Conservation (phyloP, 2,329 filamentous ascomycete genomes). For the Neonectria ditissima region DNA sequence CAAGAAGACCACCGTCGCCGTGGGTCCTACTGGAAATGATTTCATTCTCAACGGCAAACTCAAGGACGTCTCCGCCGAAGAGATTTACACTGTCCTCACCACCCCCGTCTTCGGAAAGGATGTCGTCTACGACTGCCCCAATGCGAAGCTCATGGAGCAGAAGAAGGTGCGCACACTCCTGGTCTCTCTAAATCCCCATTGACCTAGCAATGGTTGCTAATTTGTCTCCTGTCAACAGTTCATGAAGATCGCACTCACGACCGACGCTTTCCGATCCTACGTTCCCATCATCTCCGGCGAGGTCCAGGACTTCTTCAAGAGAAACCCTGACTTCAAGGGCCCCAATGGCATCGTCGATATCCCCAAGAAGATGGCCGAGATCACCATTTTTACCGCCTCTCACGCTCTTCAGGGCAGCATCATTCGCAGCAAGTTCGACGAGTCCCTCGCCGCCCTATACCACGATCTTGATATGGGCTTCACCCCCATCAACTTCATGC, state of each 20-base stretch:
- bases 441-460: slow-evolving; percentile 83
- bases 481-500: slow-evolving; percentile 88
- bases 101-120: slow-evolving; percentile 82
- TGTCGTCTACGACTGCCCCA: slow-evolving; percentile 92
- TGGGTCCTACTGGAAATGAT: slow-evolving; percentile 86
- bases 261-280: slow-evolving; percentile 79
- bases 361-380: slow-evolving; percentile 81
- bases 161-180: slow-evolving; percentile 75
- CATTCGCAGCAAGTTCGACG: slow-evolving; percentile 83
- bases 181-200: not conserved
- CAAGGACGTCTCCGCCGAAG: slow-evolving; percentile 89
- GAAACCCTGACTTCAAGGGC: slow-evolving; percentile 74
- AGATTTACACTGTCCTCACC: slow-evolving; percentile 85
- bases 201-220: slow-evolving; percentile 31
- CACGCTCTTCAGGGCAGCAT: slow-evolving; percentile 87
- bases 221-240: slow-evolving; percentile 61
- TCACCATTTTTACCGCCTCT: slow-evolving; percentile 91
- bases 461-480: slow-evolving; percentile 93
- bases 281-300: slow-evolving; percentile 83
- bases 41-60: slow-evolving; percentile 93
- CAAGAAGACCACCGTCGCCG: slow-evolving; percentile 87
- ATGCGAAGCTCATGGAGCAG: slow-evolving; percentile 94
- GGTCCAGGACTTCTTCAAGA: slow-evolving; percentile 78
- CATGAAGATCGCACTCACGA: slow-evolving; percentile 84
- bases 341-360: slow-evolving; percentile 78